Evolutionary conservation across 305 asterid genomes (phyloP), one percentile per base, ranked within the genome.

Genomic region (Caryopteris hybrid): DNA sequence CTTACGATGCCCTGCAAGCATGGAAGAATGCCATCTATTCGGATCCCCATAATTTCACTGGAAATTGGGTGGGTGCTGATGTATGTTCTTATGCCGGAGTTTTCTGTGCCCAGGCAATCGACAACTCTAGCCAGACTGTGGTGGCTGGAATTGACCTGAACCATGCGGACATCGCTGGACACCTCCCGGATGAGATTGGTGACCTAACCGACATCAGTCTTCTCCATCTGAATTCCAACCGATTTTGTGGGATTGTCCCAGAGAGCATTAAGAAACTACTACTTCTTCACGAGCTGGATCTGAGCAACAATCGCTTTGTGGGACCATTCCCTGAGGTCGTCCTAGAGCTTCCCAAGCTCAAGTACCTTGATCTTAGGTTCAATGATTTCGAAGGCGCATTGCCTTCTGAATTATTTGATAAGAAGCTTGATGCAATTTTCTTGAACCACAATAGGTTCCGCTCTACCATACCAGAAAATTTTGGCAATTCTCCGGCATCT

Each of bases 121-220:
- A 91, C 29, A 77, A 82, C 55, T 74, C 88, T 23, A 71, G 38
- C 12, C 45, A 73, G 53, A 82, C 77, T 4, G 95, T 86, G n/a
- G 98, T 94, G 9, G 98, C 98, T 0, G 96, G 96, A 0, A 54
- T 94, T 16, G 99, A 94, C 66, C 68, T 94, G 27, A 94, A 91
- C 82, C 85, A 86, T 9, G 96, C 79, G 0, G 98, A 94, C 33
- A 85, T 94, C 4, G 96, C 96, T 0, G 98, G 98, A 0, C 92
- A 91, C 77, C 84, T 94, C 1, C 97, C 97, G 0, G 80, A 77
- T 0, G 96, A 89, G 76, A 67, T 94, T 13, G 96, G 95, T 4
- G 45, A 89, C 58, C 62, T 91, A n/a, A 48, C 76, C 0, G 98
- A 94, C 33, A 70, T 90, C 17, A 78, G 86, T 20, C 88, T 91